phyloP scores from a whole-genome alignment of 2,329 filamentous ascomycete genomes.

The Microcyclosporella mali region DNA sequence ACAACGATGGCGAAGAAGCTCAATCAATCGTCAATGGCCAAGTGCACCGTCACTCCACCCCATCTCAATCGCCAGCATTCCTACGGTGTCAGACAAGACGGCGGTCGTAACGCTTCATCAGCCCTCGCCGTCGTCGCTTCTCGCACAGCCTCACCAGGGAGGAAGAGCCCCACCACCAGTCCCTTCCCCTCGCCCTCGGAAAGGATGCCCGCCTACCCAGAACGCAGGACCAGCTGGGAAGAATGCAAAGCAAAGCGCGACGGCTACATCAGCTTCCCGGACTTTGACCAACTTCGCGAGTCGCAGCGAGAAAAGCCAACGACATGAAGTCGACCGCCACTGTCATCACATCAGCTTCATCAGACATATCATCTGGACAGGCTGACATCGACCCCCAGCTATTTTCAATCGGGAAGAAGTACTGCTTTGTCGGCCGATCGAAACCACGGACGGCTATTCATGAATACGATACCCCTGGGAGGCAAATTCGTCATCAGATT shows the following conservation, averaged over 20 bases:
- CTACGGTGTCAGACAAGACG: constrained; percentile 21
- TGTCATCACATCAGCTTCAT: too few relatives aligned
- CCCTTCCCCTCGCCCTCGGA: constrained; percentile 16
- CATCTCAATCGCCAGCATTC: constrained; percentile 27
- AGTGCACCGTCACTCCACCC: constrained; percentile 23
- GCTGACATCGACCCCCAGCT: too few relatives aligned
- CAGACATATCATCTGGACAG: too few relatives aligned
- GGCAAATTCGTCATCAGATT: too few relatives aligned
- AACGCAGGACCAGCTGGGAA: constrained; percentile 26
- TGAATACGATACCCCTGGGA: too few relatives aligned
- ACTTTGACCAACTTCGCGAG: constrained; percentile 24
- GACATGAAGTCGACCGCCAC: not conserved
- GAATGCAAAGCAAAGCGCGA: constrained; percentile 27
- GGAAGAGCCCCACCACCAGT: constrained; percentile 16
- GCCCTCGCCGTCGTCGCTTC: constrained; percentile 22
- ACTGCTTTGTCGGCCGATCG: too few relatives aligned
- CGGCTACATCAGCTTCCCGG: constrained; percentile 31
- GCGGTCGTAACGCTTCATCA: constrained; percentile 14
- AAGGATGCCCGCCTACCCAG: not conserved
- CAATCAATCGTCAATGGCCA: constrained; percentile 23
- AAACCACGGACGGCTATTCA: too few relatives aligned
- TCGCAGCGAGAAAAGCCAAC: not conserved
- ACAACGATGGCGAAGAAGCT: constrained; percentile 19
- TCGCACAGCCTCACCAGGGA: constrained; percentile 19
- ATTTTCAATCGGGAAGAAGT: too few relatives aligned